These are phyloP conservation scores for Obelidium mucronatum DNA, from an alignment of 192 early-diverging fungal genomes.

Conservation along the genomic window DNA sequence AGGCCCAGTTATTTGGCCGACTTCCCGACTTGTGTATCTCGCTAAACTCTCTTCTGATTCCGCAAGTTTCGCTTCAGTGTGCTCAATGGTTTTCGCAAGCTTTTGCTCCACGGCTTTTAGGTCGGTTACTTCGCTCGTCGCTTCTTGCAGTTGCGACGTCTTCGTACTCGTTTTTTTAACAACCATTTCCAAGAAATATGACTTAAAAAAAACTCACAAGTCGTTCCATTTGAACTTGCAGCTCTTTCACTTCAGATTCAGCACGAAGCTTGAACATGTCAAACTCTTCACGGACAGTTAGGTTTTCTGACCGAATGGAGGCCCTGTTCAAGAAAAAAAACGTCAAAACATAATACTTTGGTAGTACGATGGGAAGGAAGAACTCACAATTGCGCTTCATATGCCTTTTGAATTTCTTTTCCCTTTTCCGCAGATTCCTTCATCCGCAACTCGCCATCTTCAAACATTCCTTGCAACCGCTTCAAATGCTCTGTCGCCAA, in stretches of 20 bases:
- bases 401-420: constrained; percentile 18
- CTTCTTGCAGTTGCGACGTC: constrained; percentile 4
- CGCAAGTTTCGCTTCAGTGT: constrained; percentile 24
- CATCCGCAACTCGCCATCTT: constrained; percentile 55
- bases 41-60: constrained; percentile 41
- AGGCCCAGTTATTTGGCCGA: not conserved
- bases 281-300: constrained; percentile 34
- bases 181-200: not conserved
- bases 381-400: constrained; percentile 34
- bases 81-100: constrained; percentile 13
- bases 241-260: constrained; percentile 43
- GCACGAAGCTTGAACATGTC: constrained; percentile 20
- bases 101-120: constrained; percentile 6
- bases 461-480: constrained; percentile 60
- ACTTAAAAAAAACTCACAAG: constrained; percentile 15
- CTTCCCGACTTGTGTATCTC: constrained; percentile 1
- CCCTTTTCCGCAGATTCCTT: not conserved
- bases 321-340: not conserved
- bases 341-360: not conserved
- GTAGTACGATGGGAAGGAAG: not conserved
- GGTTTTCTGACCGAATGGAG: not conserved
- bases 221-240: constrained; percentile 31
- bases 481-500: constrained; percentile 57
- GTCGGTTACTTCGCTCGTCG: not conserved
- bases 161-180: not conserved